Conservation (phyloP, 495 filamentous ascomycete genomes). For the Penicillium waksmanii region DNA sequence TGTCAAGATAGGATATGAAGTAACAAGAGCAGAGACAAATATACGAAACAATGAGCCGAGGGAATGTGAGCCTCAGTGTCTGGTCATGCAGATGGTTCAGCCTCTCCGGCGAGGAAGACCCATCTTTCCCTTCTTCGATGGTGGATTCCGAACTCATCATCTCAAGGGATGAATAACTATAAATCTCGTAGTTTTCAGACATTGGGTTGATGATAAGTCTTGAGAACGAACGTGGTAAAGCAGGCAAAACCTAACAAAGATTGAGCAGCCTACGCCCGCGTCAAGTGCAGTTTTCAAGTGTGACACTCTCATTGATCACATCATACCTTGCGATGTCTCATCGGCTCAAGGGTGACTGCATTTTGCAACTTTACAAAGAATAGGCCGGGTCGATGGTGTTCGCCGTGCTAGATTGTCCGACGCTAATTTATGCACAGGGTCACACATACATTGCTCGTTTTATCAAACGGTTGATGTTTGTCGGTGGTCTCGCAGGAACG, state of each 20-base stretch:
- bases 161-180: neutral
- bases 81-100: conserved; percentile 37
- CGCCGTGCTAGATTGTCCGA: neutral
- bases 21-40: conserved; percentile 51
- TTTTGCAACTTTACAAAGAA: conserved; percentile 3
- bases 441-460: neutral
- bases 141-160: neutral
- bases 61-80: conserved; percentile 55
- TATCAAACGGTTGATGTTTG: neutral
- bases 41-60: conserved; percentile 55
- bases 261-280: neutral
- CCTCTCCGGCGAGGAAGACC: conserved; percentile 5
- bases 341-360: neutral
- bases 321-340: conserved; percentile 1
- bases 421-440: neutral
- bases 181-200: neutral
- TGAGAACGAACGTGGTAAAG: neutral
- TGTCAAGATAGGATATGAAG: conserved; percentile 61
- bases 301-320: neutral
- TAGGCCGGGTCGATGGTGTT: neutral
- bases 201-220: neutral
- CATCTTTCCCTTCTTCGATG: neutral
- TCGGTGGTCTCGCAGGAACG: neutral
- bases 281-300: neutral
- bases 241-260: neutral